Percentiles rank a stretch among this genome's conserved stretches.
These are phyloP conservation scores for Pythium sukuiense DNA, from an alignment of 352 stramenopile species.

Conservation along the genomic window DNA sequence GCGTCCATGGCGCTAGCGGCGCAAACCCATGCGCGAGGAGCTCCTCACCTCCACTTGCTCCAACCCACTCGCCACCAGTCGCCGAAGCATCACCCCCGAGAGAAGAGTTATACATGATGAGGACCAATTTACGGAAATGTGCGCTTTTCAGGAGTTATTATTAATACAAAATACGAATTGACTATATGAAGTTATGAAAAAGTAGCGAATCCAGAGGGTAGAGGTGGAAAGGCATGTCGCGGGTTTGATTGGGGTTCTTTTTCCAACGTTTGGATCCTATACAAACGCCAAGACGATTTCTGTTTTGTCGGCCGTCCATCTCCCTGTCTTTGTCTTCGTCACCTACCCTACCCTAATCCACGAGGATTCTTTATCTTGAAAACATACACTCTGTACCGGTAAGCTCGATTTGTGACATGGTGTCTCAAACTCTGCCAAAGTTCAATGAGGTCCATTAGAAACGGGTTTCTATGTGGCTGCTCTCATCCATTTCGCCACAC, in stretches of 20 bases:
- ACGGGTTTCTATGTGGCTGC: constrained; percentile 4
- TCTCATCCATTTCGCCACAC: neutral
- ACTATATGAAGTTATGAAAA: neutral
- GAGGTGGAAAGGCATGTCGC: neutral
- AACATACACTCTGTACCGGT: neutral
- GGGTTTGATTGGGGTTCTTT: constrained; percentile 21
- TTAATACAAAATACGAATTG: neutral
- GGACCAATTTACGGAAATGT: neutral
- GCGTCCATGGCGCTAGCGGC: neutral
- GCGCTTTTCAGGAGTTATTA: neutral
- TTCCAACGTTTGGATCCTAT: neutral
- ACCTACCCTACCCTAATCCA: constrained; percentile 19
- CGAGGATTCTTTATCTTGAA: constrained; percentile 26
- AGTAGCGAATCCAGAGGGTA: neutral
- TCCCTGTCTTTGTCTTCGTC: neutral
- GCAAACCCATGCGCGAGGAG: neutral
- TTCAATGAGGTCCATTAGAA: neutral
- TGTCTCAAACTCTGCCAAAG: neutral
- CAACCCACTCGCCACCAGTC: neutral
- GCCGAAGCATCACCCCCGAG: neutral
- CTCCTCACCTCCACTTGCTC: neutral
- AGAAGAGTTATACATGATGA: neutral
- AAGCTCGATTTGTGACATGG: neutral
- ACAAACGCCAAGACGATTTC: constrained; percentile 5
- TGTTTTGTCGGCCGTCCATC: neutral